These are phyloP conservation scores for Melampsora occidentalis DNA, from an alignment of 1,284 basidiomycete species.

Conservation along the genomic window DNA sequence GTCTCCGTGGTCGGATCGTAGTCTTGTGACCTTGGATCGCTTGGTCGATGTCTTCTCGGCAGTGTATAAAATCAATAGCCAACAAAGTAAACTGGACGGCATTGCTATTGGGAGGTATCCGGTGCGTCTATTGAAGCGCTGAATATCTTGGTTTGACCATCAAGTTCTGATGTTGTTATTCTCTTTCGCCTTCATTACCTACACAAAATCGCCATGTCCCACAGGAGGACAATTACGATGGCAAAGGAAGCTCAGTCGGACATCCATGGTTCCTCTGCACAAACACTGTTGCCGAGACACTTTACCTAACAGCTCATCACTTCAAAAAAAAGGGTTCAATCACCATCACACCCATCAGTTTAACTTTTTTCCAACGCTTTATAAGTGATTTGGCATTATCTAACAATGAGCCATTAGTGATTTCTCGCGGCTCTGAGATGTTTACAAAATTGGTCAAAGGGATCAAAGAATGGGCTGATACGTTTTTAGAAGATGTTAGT, in stretches of 20 bases:
- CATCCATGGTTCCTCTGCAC: slow-evolving; percentile 48
- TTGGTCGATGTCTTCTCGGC: slow-evolving; percentile 43
- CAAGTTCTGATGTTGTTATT: neutral
- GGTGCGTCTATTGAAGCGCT: slow-evolving; percentile 3
- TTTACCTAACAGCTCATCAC: slow-evolving; percentile 44
- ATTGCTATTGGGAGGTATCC: slow-evolving; percentile 44
- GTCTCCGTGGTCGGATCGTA: slow-evolving; percentile 45
- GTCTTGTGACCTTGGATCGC: slow-evolving; percentile 45
- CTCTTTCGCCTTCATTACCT: neutral
- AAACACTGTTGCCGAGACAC: slow-evolving; percentile 44
- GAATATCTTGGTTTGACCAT: neutral
- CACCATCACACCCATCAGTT: slow-evolving; percentile 29
- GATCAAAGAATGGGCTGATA: slow-evolving; percentile 44
- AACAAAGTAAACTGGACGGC: slow-evolving; percentile 24
- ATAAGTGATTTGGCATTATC: slow-evolving; percentile 12
- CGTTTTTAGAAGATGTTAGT: slow-evolving; percentile 34
- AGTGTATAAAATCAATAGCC: slow-evolving; percentile 45
- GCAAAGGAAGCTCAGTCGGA: slow-evolving; percentile 44
- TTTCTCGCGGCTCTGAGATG: slow-evolving; percentile 27
- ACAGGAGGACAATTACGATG: slow-evolving; percentile 47
- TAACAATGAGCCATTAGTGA: neutral
- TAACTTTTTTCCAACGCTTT: slow-evolving; percentile 33
- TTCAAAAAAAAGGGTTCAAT: slow-evolving; percentile 30
- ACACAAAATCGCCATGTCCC: neutral
- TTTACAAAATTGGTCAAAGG: slow-evolving; percentile 37